Conservation (phyloP, 768 basidiomycete species). For the Russula virescens region DNA sequence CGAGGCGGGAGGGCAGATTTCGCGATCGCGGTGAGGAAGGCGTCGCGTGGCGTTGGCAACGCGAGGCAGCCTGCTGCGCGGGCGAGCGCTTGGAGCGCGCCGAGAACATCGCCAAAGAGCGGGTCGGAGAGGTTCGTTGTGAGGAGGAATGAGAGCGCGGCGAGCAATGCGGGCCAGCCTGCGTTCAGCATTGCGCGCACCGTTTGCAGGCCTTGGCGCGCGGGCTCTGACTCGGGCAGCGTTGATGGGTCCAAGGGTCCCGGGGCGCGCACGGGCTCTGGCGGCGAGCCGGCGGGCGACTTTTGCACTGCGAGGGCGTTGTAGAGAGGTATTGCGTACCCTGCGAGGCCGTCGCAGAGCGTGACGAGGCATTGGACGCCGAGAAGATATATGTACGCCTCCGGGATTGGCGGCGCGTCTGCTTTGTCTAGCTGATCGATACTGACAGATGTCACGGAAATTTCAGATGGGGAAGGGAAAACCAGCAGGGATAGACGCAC, state of each 20-base stretch:
- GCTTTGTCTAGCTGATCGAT: conserved; percentile 99
- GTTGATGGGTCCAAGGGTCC: conserved; percentile 60
- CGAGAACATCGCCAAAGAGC: conserved; percentile 81
- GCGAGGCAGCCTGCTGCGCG: conserved; percentile 88
- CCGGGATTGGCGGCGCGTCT: conserved; percentile 89
- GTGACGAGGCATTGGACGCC: conserved; percentile 84
- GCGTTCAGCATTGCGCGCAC: conserved; percentile 76
- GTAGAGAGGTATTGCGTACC: conserved; percentile 71
- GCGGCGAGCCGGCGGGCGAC: conserved; percentile 57
- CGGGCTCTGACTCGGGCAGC: conserved; percentile 48
- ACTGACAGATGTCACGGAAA: too few species aligned
- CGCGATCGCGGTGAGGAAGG: conserved; percentile 85
- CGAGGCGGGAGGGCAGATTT: conserved; percentile 88
- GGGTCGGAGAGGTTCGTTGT: conserved; percentile 88
- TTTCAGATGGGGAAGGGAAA: conserved; percentile 7
- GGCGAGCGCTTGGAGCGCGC: conserved; percentile 77
- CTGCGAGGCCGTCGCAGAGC: conserved; percentile 79
- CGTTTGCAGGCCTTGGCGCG: conserved; percentile 52
- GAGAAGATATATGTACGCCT: conserved; percentile 89
- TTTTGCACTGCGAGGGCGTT: conserved; percentile 59
- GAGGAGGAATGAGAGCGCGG: conserved; percentile 84
- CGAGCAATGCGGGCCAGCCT: conserved; percentile 90
- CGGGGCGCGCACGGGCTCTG: conserved; percentile 62
- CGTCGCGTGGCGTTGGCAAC: conserved; percentile 82
- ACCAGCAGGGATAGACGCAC: conserved; percentile 37